Evolutionary conservation across 768 basidiomycete species (phyloP), one percentile per base, ranked within the genome.

Genomic region (Leucosporidium scottii): DNA sequence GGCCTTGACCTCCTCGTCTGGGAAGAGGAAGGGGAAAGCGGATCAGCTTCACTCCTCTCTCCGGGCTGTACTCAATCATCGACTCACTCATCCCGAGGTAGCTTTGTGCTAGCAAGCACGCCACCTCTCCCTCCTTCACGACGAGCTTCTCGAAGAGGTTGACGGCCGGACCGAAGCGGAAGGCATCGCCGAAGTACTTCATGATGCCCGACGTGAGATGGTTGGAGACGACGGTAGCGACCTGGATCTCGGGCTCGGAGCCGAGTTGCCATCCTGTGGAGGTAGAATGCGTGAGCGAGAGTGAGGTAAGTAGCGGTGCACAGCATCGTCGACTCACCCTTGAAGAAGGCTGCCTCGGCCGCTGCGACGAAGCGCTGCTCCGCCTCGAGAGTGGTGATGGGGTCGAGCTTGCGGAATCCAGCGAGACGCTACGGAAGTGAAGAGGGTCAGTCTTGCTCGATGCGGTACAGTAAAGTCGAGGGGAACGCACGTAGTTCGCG

Each of bases 1-100:
- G 10, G 93, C 96, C 79, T 96, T 97, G 68, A 99, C 93, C 80
- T 98, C 96, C 76, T 97, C 93, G 77, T 98, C 94, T 98, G 76
- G 12, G 25, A 17, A 34, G 12, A 36, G 23, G 61, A 54, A n/a
- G 8, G 23, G 5, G n/a, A 31, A 23, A 25, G 4, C 2, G 25
- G 51, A 61, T 51, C 62, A 47, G 47, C 44, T 61, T 4, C 51
- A 51, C 21, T 21, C 28, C 6, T 10, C 8, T 2, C 3, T n/a
- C 59, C 25, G 47, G 18, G 44, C 34, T n/a, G n/a, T n/a, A n/a
- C 30, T 13, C 51, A 62, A 23, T 27, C 55, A 8, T 23, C 1
- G 4, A 83, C 93, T 76, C 72, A 98, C 94, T 93, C 93, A 98
- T 96, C 64, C 96, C 94, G 63, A 99, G 84, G 76, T 98, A 99